Evolutionary conservation across 2,329 filamentous ascomycete genomes (phyloP).

Genomic region (Xylogone sp.): DNA sequence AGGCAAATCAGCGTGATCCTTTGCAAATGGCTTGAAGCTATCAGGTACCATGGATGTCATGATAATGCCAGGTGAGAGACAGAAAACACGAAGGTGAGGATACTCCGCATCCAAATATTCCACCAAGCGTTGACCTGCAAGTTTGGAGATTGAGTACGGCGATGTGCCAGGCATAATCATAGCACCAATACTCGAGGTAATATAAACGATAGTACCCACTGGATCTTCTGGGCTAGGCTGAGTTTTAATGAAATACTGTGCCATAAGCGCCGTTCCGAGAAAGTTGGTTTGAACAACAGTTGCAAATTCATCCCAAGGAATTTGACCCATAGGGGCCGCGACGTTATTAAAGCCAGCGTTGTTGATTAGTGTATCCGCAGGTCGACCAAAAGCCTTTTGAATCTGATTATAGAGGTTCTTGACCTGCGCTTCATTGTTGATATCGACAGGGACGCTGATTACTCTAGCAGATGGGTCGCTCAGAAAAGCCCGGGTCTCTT

Average conservation of each 20-base stretch:
- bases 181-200: constrained; percentile 37
- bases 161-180: constrained; percentile 30
- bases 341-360: no score
- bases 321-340: no score
- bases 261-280: no score
- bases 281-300: no score
- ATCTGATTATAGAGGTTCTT: no score
- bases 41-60: constrained; percentile 36
- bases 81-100: constrained; percentile 35
- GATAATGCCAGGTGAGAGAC: constrained; percentile 44
- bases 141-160: constrained; percentile 43
- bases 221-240: constrained; percentile 23
- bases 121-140: constrained; percentile 38
- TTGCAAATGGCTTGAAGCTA: constrained; percentile 27
- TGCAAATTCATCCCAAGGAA: no score
- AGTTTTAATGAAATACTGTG: constrained; percentile 40
- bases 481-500: no score
- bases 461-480: no score
- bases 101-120: constrained; percentile 40
- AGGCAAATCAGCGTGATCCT: constrained; percentile 27
- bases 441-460: no score
- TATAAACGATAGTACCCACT: constrained; percentile 34
- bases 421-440: no score
- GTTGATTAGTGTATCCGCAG: no score
- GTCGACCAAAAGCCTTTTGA: no score